Conservation (phyloP, 257 asterid genomes). For the Solanum chmielewskii region DNA sequence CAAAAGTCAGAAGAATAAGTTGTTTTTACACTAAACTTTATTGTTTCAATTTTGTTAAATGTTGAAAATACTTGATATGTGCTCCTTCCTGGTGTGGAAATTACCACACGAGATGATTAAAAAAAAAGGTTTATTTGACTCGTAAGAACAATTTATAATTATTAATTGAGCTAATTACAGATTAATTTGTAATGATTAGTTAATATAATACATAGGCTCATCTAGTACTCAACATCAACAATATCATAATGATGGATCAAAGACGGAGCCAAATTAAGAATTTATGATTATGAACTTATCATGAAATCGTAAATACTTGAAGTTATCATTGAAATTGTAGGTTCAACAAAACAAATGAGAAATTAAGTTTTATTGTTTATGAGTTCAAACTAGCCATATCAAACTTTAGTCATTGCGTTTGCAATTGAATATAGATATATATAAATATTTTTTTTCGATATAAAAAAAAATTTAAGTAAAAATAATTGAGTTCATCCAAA, state of each 20-base stretch:
- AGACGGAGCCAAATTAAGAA: neutral
- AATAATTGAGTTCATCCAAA: too few relatives aligned
- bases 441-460: fast-evolving
- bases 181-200: neutral
- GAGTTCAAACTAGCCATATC: neutral
- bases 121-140: neutral
- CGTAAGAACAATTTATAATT: too few relatives aligned
- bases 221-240: neutral
- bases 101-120: neutral
- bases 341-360: fast-evolving
- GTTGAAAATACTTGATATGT: neutral
- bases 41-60: neutral
- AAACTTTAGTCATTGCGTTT: neutral
- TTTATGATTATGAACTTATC: neutral
- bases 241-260: neutral
- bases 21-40: neutral
- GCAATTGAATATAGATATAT: neutral
- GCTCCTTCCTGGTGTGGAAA: neutral
- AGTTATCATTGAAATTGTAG: neutral
- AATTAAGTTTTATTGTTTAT: neutral
- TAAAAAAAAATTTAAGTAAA: neutral
- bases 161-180: neutral
- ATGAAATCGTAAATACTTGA: neutral
- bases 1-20: neutral
- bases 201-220: neutral